These are phyloP conservation scores for Taphrina flavorubra DNA, from an alignment of 1,139 yeast genomes.

Conservation along the genomic window DNA sequence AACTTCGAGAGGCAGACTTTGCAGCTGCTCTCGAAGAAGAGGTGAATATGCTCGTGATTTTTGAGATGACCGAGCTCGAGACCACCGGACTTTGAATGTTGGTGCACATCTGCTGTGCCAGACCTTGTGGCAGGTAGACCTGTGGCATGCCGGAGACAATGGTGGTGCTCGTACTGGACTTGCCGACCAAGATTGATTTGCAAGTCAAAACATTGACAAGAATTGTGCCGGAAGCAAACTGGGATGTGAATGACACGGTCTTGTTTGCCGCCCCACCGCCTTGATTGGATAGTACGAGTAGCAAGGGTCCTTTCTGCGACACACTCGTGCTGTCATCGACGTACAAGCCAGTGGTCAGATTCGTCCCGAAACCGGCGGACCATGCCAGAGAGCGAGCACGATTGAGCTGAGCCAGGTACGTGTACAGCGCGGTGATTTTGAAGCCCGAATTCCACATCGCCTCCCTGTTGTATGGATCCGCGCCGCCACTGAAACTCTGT, in stretches of 20 bases:
- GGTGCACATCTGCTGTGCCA: constrained; percentile 27
- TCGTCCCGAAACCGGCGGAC: constrained; percentile 35
- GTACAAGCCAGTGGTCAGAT: constrained; percentile 25
- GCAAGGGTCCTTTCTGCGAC: constrained; percentile 41
- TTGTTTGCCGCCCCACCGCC: constrained; percentile 32
- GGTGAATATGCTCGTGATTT: constrained; percentile 29
- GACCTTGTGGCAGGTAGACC: constrained; percentile 25
- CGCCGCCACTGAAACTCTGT: constrained; percentile 42
- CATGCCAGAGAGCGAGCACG: constrained; percentile 28
- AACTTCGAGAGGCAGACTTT: constrained; percentile 9
- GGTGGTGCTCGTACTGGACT: constrained; percentile 18
- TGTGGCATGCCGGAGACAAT: constrained; percentile 25
- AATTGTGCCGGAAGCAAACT: constrained; percentile 30
- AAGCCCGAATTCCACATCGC: constrained; percentile 33
- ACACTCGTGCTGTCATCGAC: constrained; percentile 16
- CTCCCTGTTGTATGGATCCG: constrained; percentile 43
- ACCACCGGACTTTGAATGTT: constrained; percentile 9
- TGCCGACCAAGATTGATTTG: constrained; percentile 32
- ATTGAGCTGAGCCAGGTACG: constrained; percentile 25
- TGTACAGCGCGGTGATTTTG: constrained; percentile 21
- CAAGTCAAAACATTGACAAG: constrained; percentile 32
- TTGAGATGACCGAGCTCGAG: constrained; percentile 28
- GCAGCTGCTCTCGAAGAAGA: constrained; percentile 29
- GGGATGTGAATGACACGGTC: constrained; percentile 29
- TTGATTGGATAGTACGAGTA: constrained; percentile 32